These are phyloP conservation scores for Rhazya stricta DNA, from an alignment of 257 asterid genomes.

Conservation along the genomic window DNA sequence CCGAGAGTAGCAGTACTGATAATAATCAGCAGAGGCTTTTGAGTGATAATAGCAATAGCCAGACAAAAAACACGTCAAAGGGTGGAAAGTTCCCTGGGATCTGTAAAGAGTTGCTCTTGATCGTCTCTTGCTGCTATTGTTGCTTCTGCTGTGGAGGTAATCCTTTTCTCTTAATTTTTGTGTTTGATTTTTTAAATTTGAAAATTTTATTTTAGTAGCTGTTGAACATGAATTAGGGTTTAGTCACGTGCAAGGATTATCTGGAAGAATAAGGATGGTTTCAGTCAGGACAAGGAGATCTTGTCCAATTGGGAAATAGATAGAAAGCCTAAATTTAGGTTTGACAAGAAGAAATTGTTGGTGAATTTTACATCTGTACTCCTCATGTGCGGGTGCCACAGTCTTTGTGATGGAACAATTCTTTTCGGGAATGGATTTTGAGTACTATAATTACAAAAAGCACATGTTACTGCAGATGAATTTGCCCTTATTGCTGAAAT, in stretches of 20 bases:
- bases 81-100: conserved; percentile 27
- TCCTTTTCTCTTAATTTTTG: not conserved
- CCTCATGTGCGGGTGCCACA: not conserved
- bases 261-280: not conserved
- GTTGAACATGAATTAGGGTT: not conserved
- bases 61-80: conserved; percentile 13
- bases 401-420: too few relatives aligned
- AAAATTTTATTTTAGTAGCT: not conserved
- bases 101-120: conserved; percentile 49
- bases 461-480: not conserved
- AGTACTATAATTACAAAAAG: not conserved
- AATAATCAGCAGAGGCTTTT: conserved; percentile 44
- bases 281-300: not conserved
- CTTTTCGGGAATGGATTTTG: not conserved
- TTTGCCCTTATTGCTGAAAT: not conserved
- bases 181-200: not conserved
- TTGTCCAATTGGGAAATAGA: not conserved
- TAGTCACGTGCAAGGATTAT: not conserved
- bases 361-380: not conserved
- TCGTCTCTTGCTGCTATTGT: conserved; percentile 79
- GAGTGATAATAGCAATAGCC: conserved; percentile 19
- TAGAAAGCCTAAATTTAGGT: not conserved
- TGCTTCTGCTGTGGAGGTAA: conserved; percentile 94
- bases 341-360: not conserved
- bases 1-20: conserved; percentile 11